A percentile compares a stretch with the other conserved stretches of the same genome.
Conservation (phyloP, 495 filamentous ascomycete species). For the Sordaria brevicollis region DNA sequence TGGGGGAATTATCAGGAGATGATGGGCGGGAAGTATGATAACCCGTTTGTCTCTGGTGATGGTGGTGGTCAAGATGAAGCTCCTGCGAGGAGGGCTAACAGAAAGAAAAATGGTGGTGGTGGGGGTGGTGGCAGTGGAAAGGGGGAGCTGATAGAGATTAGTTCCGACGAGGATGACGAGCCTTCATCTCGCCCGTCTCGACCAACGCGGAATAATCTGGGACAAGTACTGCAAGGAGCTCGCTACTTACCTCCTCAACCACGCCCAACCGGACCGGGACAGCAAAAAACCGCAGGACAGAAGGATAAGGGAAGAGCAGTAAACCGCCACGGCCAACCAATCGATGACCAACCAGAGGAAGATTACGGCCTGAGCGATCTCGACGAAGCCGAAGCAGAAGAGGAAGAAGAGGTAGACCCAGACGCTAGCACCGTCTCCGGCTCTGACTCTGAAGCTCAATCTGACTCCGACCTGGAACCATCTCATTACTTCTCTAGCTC, state of each 20-base stretch:
- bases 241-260: too few relatives aligned
- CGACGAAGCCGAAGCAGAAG: conserved; percentile 29
- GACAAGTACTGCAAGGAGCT: too few relatives aligned
- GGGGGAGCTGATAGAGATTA: not conserved
- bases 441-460: conserved; percentile 20
- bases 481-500: conserved; percentile 6
- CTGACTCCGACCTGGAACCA: conserved; percentile 4
- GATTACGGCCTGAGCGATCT: conserved; percentile 40
- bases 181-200: not conserved
- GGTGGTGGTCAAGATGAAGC: too few relatives aligned
- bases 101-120: not conserved
- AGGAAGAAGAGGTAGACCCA: conserved; percentile 26
- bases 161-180: not conserved
- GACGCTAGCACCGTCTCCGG: conserved; percentile 33
- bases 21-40: conserved; percentile 20
- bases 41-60: not conserved
- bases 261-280: not conserved
- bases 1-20: conserved; percentile 50
- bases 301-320: not conserved
- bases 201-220: not conserved
- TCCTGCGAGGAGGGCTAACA: not conserved
- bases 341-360: conserved; percentile 48
- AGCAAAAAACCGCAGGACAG: not conserved
- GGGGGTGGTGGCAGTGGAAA: not conserved
- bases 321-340: not conserved